phyloP scores from a whole-genome alignment of 805 yeast species.

The Candida krabiensis region DNA sequence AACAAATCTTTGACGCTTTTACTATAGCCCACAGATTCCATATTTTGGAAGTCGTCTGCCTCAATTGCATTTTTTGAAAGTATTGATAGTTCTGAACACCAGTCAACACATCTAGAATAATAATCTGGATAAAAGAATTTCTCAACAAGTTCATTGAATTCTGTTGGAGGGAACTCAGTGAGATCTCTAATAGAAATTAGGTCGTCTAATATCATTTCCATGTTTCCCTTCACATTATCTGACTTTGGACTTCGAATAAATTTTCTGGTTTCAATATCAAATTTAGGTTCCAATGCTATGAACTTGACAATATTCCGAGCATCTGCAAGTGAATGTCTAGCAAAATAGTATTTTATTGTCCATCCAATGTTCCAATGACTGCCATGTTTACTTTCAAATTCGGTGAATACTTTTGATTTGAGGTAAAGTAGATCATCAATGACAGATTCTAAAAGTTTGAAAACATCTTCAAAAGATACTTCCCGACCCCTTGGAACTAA shows the following conservation, averaged over 20 bases:
- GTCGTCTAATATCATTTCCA: slow-evolving; percentile 9
- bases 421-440: slow-evolving; percentile 13
- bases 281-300: slow-evolving; percentile 6
- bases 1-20: slow-evolving; percentile 14
- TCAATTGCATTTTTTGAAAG: slow-evolving; percentile 8
- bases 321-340: slow-evolving; percentile 13
- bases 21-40: slow-evolving; percentile 15
- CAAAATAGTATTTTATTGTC: slow-evolving; percentile 12
- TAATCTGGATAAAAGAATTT: slow-evolving; percentile 15
- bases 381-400: slow-evolving; percentile 12
- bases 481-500: slow-evolving; percentile 8
- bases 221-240: not conserved
- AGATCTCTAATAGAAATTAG: slow-evolving; percentile 11
- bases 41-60: slow-evolving; percentile 11
- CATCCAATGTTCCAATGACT: slow-evolving; percentile 11
- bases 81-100: slow-evolving; percentile 10
- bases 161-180: slow-evolving; percentile 6
- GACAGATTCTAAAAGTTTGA: slow-evolving; percentile 11
- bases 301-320: slow-evolving; percentile 11
- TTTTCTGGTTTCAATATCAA: slow-evolving; percentile 7
- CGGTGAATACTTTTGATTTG: slow-evolving; percentile 3
- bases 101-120: slow-evolving; percentile 15
- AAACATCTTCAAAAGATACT: slow-evolving; percentile 12
- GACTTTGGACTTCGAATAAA: slow-evolving; percentile 9
- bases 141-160: slow-evolving; percentile 8